Conservation (phyloP, 306 rosid species). For the Rubus parviflorus region DNA sequence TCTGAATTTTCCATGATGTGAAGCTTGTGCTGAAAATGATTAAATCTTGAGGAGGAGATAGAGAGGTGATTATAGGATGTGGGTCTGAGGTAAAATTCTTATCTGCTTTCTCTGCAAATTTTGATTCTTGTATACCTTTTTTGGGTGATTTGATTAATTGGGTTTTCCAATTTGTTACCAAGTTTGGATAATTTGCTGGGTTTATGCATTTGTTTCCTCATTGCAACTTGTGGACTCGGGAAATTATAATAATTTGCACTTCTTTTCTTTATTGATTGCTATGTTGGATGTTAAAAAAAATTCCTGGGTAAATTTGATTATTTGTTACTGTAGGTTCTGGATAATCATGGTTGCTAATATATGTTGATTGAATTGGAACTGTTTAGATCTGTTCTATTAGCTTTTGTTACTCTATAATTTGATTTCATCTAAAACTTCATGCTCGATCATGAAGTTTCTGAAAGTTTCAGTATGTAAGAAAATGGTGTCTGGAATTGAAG, state of each 20-base stretch:
- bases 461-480: constrained; percentile 4
- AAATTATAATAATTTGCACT: not conserved
- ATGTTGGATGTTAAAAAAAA: constrained; percentile 12
- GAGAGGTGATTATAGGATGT: constrained; percentile 49
- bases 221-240: constrained; percentile 26
- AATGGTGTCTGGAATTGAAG: constrained; percentile 15
- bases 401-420: not conserved
- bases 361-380: constrained; percentile 30
- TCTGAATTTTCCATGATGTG: constrained; percentile 38
- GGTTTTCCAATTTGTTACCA: constrained; percentile 20
- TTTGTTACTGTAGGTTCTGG: constrained; percentile 29
- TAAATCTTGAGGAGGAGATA: constrained; percentile 46
- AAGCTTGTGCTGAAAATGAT: constrained; percentile 44
- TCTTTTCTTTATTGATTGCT: constrained; percentile 16
- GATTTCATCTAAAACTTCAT: constrained; percentile 4
- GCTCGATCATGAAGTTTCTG: constrained; percentile 13
- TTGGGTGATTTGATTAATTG: constrained; percentile 37
- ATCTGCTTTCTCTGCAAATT: constrained; percentile 24
- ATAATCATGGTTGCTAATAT: constrained; percentile 13
- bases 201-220: constrained; percentile 38
- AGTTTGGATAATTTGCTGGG: constrained; percentile 24
- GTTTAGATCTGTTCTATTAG: constrained; percentile 52
- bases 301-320: constrained; percentile 29
- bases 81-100: constrained; percentile 77
- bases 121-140: constrained; percentile 31